phyloP scores from a whole-genome alignment of 441 rosid genomes.

The Rhodomyrtus psidioides region DNA sequence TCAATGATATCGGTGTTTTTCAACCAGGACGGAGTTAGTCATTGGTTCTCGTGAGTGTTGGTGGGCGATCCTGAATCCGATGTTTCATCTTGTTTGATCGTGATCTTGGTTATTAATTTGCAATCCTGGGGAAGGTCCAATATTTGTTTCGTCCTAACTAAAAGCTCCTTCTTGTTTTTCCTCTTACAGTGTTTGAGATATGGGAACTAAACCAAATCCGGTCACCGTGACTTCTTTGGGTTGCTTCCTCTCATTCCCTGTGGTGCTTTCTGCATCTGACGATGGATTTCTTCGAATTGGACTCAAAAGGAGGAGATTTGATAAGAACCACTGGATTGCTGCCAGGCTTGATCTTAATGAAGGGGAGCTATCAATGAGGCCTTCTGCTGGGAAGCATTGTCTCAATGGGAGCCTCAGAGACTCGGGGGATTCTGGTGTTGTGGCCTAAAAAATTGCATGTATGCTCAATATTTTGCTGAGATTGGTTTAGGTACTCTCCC shows the following conservation, averaged over 20 bases:
- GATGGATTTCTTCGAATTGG: constrained; percentile 55
- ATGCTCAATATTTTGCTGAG: constrained; percentile 85
- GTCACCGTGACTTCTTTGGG: constrained; percentile 20
- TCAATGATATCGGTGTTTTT: neutral
- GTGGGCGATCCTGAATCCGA: neutral
- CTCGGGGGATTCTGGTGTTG: constrained; percentile 40
- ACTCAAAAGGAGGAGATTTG: constrained; percentile 56
- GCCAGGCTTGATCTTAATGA: constrained; percentile 39
- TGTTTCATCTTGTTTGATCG: neutral
- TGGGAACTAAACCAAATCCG: constrained; percentile 30
- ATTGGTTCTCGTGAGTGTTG: neutral
- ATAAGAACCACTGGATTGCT: constrained; percentile 33
- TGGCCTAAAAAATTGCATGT: constrained; percentile 66
- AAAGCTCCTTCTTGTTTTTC: neutral
- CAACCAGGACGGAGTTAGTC: neutral
- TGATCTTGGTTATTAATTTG: neutral
- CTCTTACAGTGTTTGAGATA: constrained; percentile 1
- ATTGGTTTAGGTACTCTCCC: constrained; percentile 72
- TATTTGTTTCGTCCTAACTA: neutral
- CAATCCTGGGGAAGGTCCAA: neutral
- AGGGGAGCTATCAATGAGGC: constrained; percentile 24
- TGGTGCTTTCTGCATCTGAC: constrained; percentile 26
- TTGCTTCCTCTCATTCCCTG: constrained; percentile 30
- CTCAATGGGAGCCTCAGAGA: constrained; percentile 28
- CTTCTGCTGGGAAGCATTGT: constrained; percentile 30